Base-by-base conservation (phyloP, 2,329 filamentous ascomycete species). In the Ascomycota sp. region DNA sequence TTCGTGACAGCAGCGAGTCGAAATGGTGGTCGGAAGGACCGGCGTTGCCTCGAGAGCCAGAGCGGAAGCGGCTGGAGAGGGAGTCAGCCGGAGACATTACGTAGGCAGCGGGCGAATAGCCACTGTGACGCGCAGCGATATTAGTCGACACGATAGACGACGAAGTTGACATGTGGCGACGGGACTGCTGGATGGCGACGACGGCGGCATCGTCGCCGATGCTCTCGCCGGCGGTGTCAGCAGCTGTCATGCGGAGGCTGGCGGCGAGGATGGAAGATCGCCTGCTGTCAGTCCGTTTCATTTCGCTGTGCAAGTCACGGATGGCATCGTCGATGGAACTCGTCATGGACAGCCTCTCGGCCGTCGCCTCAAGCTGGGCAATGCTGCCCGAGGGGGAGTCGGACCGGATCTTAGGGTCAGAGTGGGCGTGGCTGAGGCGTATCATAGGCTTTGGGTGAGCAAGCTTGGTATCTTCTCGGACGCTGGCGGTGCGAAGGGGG, bases 311-410 rank as follows among this genome's bases (percentile, higher is more conserved):
- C 38, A 81, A 59, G 43, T 75, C 69, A 34, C 75, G 67, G 41
- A 83, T 85, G 40, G 79, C 76, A 55, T 78, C 69, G 42, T 77
- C 76, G 43, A 83, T 77, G 36, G 78, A 80, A 36, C 73, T 78
- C 33, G 71, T 74, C 56, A 68, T 66, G 40, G 75, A 79, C 48
- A 85, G 59, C 38, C 71, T 65, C 51, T 83, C 77, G 29, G 78
- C 78, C 8, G 71, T 75, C 38, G 75, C 72, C 51, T 86, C 78
- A 36, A 85, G 66, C 29, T 73, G 68, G 38, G 74, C 70, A 36
- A 85, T 72, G 53, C 76, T 82, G 45, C 63, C 63, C 12, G 64
- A 53, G 45, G 69, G 72, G 21, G 68, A 68, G 19, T 65, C 69
- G 33, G 72, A 66, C 32, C 71, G 60, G 30, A 61, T 60, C 44